A percentile compares a stretch with the other conserved stretches of the same genome.
Evolutionary conservation across 2,329 filamentous ascomycete species (phyloP).

Genomic region (Lachnum nothofagi): DNA sequence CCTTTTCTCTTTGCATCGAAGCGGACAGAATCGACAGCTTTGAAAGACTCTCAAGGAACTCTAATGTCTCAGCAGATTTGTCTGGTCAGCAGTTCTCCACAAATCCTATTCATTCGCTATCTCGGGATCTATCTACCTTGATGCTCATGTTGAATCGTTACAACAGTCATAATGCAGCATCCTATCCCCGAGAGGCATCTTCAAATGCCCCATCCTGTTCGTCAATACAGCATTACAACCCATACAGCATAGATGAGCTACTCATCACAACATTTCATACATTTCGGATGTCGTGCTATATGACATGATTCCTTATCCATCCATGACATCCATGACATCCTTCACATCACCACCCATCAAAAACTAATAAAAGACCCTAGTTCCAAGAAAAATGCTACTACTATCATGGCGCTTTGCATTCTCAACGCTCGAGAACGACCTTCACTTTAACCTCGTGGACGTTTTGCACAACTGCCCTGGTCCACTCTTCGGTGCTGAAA

Average conservation of each 20-base stretch:
- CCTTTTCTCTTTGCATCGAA: no score
- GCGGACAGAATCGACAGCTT: no score
- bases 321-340: no score
- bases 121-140: no score
- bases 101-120: not conserved
- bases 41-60: no score
- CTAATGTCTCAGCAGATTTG: no score
- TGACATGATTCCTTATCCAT: no score
- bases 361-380: slow-evolving; percentile 10
- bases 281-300: slow-evolving; percentile 25
- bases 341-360: not conserved
- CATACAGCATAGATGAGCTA: slow-evolving; percentile 1
- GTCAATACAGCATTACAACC: not conserved
- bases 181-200: no score
- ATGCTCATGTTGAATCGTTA: no score
- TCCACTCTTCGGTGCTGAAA: slow-evolving; percentile 66
- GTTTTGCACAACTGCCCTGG: slow-evolving; percentile 33
- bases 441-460: slow-evolving; percentile 70
- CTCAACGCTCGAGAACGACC: slow-evolving; percentile 59
- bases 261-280: slow-evolving; percentile 26
- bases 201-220: no score
- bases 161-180: not conserved
- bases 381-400: slow-evolving; percentile 14
- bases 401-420: slow-evolving; percentile 38
- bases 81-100: no score